Evolutionary conservation across 2,329 filamentous ascomycete genomes (phyloP), one percentile per base, ranked within the genome.

Genomic region (Penicillium sp.): DNA sequence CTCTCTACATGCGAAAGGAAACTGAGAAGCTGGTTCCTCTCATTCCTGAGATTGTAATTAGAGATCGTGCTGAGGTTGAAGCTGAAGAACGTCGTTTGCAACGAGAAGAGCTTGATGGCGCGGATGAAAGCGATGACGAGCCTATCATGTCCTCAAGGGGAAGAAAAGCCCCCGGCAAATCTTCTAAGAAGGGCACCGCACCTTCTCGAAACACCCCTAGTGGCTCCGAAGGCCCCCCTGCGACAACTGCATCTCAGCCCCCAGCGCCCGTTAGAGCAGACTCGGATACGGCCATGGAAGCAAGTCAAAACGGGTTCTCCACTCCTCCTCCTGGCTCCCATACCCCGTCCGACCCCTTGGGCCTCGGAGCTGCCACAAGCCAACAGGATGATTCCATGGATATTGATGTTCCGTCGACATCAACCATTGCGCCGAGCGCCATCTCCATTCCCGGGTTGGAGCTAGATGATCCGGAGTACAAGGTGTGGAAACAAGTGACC

Each of bases 401-500:
- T 51, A 84, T 94, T 27, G 94, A 97, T 67, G 88, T 84, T 0
- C 72, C 78, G 29, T 75, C 73, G n/a, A 83, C 87, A 5, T 87
- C 86, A 2, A 77, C 90, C 32, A 87, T 84, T 59, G 86, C 87
- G 45, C 82, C 84, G 1, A 80, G 89, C 49, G 84, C 83, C 13
- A 81, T 88, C 52, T 83, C 83, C 24, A 81, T 79, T 12, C 89
- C 95, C 62, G 90, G 96, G 61, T 82, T 84, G 10, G 91, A 91
- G 60, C 85, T 95, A 62, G 92, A 97, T 62, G 92, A 97, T 52
- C 76, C 83, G 2, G 93, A 97, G 68, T 96, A 94, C 75, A 96
- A 95, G 70, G 89, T 94, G 29, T 99, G 95, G 94, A 99, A 97
- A 76, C 93, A 97, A 72, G 91, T 96, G 33, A 99, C 94, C 2